A percentile compares a stretch with the other conserved stretches of the same genome.
These are phyloP conservation scores for Colletotrichum navitas DNA, from an alignment of 2,329 filamentous ascomycete genomes.

Conservation along the genomic window DNA sequence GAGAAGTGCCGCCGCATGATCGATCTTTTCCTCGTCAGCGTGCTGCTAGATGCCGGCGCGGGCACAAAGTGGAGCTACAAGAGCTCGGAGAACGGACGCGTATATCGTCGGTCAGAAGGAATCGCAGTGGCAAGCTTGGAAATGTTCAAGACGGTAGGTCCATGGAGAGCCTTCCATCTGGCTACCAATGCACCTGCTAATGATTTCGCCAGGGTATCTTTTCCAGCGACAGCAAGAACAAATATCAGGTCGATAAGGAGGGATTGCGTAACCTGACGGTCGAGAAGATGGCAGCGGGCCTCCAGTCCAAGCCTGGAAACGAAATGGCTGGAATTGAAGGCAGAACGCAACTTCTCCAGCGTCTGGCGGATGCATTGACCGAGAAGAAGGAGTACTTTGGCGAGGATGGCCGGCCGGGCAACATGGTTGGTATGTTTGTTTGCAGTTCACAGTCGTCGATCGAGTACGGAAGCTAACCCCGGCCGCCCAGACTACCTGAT, in stretches of 20 bases:
- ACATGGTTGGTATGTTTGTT: slow-evolving; percentile 82
- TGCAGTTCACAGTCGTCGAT: too few relatives aligned
- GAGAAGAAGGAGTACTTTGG: slow-evolving; percentile 88
- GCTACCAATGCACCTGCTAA: not conserved
- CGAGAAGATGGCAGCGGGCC: slow-evolving; percentile 80
- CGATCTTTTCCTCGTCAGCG: slow-evolving; percentile 83
- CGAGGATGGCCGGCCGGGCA: slow-evolving; percentile 84
- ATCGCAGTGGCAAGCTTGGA: slow-evolving; percentile 82
- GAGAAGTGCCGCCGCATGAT: slow-evolving; percentile 82
- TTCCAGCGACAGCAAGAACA: slow-evolving; percentile 84
- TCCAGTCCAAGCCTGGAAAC: slow-evolving; percentile 87
- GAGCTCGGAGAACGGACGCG: slow-evolving; percentile 86
- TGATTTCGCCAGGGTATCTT: slow-evolving; percentile 74
- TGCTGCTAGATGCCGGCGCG: slow-evolving; percentile 88
- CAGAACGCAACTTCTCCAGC: slow-evolving; percentile 81
- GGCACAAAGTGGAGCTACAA: slow-evolving; percentile 94
- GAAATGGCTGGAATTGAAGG: slow-evolving; percentile 88
- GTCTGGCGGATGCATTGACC: slow-evolving; percentile 79
- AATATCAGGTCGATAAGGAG: slow-evolving; percentile 88
- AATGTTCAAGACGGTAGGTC: slow-evolving; percentile 85
- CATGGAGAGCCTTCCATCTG: not conserved
- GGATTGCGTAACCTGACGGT: slow-evolving; percentile 81
- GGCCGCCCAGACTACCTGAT: slow-evolving; percentile 83
- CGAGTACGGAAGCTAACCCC: slow-evolving; percentile 42
- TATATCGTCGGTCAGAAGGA: slow-evolving; percentile 89